Base-by-base conservation (phyloP, 1,139 yeast genomes). In the Sugiyamaella xylanicola region DNA sequence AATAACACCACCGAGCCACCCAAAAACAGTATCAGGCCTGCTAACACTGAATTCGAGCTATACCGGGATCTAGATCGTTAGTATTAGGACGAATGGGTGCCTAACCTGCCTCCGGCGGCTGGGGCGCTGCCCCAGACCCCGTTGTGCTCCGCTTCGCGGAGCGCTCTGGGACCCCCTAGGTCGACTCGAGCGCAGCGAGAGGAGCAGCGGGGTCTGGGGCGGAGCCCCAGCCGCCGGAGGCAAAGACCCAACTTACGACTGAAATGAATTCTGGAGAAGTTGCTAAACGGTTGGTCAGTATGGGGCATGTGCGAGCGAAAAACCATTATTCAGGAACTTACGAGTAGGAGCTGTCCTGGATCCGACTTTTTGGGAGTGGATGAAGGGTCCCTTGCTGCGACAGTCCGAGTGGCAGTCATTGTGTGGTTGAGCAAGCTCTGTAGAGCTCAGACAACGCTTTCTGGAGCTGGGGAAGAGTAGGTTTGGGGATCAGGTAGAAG, bases 1-100 rank as follows among this genome's bases (percentile, higher is more conserved):
- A 71, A 63, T 9, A 72, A 61, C 13, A 66, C 39, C 11, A 66
- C 29, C 0, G 74, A 63, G 4, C 74, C 74, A 20, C 74, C 76
- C 17, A 72, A 53, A 13, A 74, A 68, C 32, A 71, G 62, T 4
- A 65, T 61, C 22, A 73, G 53, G 36, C 74, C 70, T 1, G 76
- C 74, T 51, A 71, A 57, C 1, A 73, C 74, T 3, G 77, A 72
- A 22, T 61, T 61, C 20, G 72, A 61, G 20, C 65, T 61, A 54
- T 64, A 61, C 35, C 66, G 61, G 16, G 69, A 62, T 27, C 69
- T 67, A 36, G 5, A 11, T 17, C 13, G 32, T 41, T 37, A 36
- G 29, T 9, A 8, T 17, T 8, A 2, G 36, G 27, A 49, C 63
- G 40, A n/a, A n/a, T n/a, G 40, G 19, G 7, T 13, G 40, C 40